Evolutionary conservation across 2,329 filamentous ascomycete genomes (phyloP), one percentile per base, ranked within the genome.

Genomic region (Tolypocladium nubicola): DNA sequence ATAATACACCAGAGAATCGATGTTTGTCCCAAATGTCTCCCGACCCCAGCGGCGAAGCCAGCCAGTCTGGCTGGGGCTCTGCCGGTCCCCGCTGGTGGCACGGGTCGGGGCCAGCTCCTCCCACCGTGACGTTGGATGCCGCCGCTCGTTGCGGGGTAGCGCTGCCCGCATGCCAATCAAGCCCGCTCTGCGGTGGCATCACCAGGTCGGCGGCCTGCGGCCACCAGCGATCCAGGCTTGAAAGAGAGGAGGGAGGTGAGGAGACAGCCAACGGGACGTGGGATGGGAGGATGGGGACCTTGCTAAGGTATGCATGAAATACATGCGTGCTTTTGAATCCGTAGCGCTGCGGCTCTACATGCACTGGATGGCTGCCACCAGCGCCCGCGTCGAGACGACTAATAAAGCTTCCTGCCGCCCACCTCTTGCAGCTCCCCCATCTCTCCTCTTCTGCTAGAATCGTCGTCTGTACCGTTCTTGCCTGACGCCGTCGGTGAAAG

Each of bases 331-430:
- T 26, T 26, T 26, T 26, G 23, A 26, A 26, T 26, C 41, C 14
- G 19, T 8, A 16, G 14, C 8, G 23, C 43, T 8, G 6, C 11
- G 4, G 43, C 6, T 16, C 23, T 30, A 4, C 43, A 30, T 10
- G 26, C 3, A 14, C 23, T 11, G 45, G 47, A 10, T 50, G 35
- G 52, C 52, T 26, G 47, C 19, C 4, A 35, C 30, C 26, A 7
- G 30, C 30, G 14, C 19, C 47, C 26, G 26, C 7, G 19, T 50
- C 19, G 16, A 50, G 16, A 21, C 47, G 47, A n/a, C 47, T 52
- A 54, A 54, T 54, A 54, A 54, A 54, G 52, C 52, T 54, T 54
- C 52, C n/a, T 41, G 35, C 52, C 39, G 23, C 52, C 52, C 52
- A 33, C 37, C 52, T 19, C 26, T 6, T 41, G 52, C 52, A 38